phyloP scores from a whole-genome alignment of 2,329 filamentous ascomycete species.

The Xylaria polymorpha region DNA sequence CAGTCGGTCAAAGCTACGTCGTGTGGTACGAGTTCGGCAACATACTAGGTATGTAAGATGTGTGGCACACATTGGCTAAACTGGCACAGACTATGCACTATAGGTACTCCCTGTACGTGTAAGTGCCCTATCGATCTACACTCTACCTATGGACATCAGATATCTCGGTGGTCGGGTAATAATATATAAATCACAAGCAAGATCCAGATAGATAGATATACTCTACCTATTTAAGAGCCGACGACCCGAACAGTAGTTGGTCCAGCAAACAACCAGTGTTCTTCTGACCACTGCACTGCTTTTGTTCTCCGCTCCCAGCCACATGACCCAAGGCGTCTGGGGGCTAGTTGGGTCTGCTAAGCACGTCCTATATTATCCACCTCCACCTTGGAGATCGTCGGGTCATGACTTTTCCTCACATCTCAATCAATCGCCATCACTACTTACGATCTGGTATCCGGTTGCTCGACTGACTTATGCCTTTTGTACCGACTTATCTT shows the following conservation, averaged over 20 bases:
- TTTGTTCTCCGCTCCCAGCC: constrained; percentile 8
- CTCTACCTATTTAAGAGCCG: background rate
- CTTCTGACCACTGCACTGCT: background rate
- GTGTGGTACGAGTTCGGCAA: background rate
- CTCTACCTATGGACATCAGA: background rate
- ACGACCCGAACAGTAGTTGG: background rate
- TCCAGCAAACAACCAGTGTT: background rate
- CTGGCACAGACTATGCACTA: background rate
- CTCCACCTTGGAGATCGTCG: background rate
- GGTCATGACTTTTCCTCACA: constrained; percentile 7
- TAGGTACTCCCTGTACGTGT: background rate
- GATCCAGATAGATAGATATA: background rate
- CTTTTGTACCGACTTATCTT: background rate
- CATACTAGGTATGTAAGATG: background rate
- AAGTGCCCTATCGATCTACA: background rate
- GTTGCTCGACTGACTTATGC: background rate
- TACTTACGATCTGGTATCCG: background rate
- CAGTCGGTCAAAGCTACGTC: background rate
- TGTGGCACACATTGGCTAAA: background rate
- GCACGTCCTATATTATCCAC: background rate
- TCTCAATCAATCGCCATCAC: background rate
- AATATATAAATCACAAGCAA: background rate
- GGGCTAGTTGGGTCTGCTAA: background rate
- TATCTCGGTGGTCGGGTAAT: background rate
- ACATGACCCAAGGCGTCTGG: constrained; percentile 6